Conservation (phyloP, 306 rosid genomes). For the Chamaecrista fasciculata region DNA sequence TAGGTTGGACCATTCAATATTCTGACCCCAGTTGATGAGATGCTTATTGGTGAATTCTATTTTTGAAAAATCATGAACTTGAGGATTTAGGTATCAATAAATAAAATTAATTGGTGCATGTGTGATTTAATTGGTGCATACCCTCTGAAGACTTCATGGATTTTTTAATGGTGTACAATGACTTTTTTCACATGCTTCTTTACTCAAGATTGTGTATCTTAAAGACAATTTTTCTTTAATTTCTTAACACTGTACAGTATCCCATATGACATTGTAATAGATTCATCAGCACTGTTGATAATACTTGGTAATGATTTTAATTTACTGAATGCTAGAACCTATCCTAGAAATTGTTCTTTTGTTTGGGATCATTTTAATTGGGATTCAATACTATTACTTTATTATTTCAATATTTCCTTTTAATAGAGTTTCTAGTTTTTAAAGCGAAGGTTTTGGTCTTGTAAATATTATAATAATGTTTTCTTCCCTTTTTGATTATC, state of each 20-base stretch:
- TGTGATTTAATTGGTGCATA: conserved; percentile 2
- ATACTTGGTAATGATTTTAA: conserved; percentile 4
- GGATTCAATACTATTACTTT: conserved; percentile 3
- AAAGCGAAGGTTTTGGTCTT: neutral
- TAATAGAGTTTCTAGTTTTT: conserved; percentile 7
- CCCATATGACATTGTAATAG: conserved; percentile 8
- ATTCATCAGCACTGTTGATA: conserved; percentile 26
- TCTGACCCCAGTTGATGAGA: conserved; percentile 14
- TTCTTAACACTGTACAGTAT: conserved; percentile 9
- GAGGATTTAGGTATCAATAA: conserved; percentile 11
- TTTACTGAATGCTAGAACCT: conserved; percentile 17
- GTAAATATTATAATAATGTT: conserved; percentile 21
- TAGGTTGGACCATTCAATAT: conserved; percentile 1
- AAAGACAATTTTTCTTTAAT: conserved; percentile 13
- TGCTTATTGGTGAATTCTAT: conserved; percentile 7
- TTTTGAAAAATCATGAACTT: neutral
- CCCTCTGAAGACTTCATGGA: neutral
- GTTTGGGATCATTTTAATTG: conserved; percentile 9
- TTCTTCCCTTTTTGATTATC: conserved; percentile 6
- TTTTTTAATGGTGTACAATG: neutral
- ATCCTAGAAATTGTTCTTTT: conserved; percentile 20
- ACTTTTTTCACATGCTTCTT: neutral
- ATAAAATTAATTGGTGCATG: conserved; percentile 3
- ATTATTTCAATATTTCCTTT: neutral
- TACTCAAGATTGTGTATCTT: neutral